Evolutionary conservation across 2,329 filamentous ascomycete genomes (phyloP).

Genomic region (Berkeleyomyces rouxiae): DNA sequence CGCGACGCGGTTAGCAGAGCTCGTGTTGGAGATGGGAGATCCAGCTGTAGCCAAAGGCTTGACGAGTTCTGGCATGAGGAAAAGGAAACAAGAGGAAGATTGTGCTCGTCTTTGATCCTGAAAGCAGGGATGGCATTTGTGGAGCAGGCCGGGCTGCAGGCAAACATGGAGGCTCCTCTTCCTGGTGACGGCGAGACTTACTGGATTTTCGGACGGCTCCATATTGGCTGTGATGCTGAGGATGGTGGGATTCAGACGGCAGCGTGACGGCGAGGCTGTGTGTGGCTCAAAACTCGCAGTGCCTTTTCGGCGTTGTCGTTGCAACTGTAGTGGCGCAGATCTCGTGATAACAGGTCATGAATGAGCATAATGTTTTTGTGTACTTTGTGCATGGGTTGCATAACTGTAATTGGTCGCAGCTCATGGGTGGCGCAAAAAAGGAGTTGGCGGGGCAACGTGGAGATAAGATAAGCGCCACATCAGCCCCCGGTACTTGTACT

Average conservation of each 20-base stretch:
- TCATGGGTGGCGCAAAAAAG: background rate
- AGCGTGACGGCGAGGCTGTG: background rate
- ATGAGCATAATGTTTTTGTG: background rate
- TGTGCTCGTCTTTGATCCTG: background rate
- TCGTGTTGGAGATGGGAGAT: background rate
- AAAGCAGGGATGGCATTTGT: background rate
- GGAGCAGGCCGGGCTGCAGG: background rate
- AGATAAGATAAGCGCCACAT: background rate
- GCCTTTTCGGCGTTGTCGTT: background rate
- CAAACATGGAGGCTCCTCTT: background rate
- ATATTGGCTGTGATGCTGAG: background rate
- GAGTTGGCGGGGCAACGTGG: background rate
- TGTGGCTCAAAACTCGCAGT: background rate
- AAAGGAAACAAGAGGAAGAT: background rate
- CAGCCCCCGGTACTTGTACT: background rate
- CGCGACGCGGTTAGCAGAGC: background rate
- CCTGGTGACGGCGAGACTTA: background rate
- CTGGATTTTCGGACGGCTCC: constrained; percentile 6
- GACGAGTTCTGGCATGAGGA: background rate
- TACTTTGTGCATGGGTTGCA: background rate
- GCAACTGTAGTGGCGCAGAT: background rate
- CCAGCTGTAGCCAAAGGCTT: background rate
- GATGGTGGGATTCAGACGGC: background rate
- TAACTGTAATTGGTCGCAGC: background rate
- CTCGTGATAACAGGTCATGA: background rate